Conservation (phyloP, 495 filamentous ascomycete genomes). For the Aspergillus ostianus region DNA sequence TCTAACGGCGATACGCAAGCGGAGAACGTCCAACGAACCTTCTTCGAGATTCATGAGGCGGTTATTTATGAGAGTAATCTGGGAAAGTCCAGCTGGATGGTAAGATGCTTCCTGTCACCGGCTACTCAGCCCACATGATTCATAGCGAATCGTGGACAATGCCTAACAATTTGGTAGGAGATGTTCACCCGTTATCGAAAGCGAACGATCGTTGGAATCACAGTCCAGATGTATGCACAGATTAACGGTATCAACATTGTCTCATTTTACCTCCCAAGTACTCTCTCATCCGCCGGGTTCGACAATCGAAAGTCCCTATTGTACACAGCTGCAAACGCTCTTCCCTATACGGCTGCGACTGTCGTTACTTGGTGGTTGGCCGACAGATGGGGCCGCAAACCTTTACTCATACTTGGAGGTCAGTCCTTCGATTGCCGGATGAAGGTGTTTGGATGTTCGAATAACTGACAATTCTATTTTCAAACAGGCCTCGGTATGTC, state of each 20-base stretch:
- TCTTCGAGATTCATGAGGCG: slow-evolving; percentile 29
- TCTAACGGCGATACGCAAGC: slow-evolving; percentile 22
- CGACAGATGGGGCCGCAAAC: slow-evolving; percentile 41
- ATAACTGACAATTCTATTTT: too few species aligned
- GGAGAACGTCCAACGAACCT: slow-evolving; percentile 23
- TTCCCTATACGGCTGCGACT: slow-evolving; percentile 34
- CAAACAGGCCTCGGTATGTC: slow-evolving; percentile 26
- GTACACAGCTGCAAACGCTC: slow-evolving; percentile 25
- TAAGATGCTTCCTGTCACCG: slow-evolving; percentile 3
- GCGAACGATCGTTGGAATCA: slow-evolving; percentile 31
- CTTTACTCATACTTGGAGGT: slow-evolving; percentile 33
- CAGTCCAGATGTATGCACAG: slow-evolving; percentile 33
- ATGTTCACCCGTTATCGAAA: slow-evolving; percentile 35
- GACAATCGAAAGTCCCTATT: slow-evolving; percentile 27
- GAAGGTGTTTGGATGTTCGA: neutral
- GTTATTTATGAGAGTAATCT: slow-evolving; percentile 28
- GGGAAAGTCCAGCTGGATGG: slow-evolving; percentile 27
- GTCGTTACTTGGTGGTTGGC: slow-evolving; percentile 28
- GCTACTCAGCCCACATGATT: too few species aligned
- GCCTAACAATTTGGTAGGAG: too few species aligned
- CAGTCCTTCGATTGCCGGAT: neutral
- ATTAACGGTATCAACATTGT: slow-evolving; percentile 39
- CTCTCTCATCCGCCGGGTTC: slow-evolving; percentile 27
- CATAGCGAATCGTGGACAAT: too few species aligned
- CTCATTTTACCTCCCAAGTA: slow-evolving; percentile 34